These are phyloP conservation scores for Urochloa ruziziensis DNA, from an alignment of 176 grass and related monocot genomes.

Conservation along the genomic window DNA sequence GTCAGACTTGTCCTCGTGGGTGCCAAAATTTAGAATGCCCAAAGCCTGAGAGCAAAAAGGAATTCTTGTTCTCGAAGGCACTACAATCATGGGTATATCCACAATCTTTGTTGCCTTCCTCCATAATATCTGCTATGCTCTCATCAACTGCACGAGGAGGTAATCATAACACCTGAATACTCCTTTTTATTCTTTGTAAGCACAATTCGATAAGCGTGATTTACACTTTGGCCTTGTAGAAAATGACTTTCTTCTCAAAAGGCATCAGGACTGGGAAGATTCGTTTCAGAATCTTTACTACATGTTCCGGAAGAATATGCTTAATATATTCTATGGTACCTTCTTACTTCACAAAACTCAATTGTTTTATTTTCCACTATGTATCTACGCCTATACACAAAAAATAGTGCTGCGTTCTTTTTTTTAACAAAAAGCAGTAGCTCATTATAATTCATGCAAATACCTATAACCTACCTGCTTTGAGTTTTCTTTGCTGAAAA, in stretches of 20 bases:
- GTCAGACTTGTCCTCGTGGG: slow-evolving; percentile 32
- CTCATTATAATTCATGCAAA: background rate
- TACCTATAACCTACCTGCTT: background rate
- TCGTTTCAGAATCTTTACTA: slow-evolving; percentile 86
- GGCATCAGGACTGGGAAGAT: slow-evolving; percentile 80
- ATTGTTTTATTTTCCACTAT: background rate
- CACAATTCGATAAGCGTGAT: background rate
- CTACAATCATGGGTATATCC: slow-evolving; percentile 91
- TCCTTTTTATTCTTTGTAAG: background rate
- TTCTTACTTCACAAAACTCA: background rate
- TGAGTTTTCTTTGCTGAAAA: background rate
- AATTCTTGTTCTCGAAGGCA: slow-evolving; percentile 60
- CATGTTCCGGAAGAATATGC: slow-evolving; percentile 81
- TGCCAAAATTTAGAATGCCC: slow-evolving; percentile 33
- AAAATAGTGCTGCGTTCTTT: background rate
- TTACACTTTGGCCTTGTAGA: slow-evolving; percentile 48
- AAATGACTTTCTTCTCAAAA: slow-evolving; percentile 63
- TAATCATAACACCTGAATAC: slow-evolving; percentile 39
- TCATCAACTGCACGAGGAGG: slow-evolving; percentile 75
- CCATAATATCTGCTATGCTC: slow-evolving; percentile 63
- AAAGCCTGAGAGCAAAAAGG: slow-evolving; percentile 30
- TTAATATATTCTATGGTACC: slow-evolving; percentile 94
- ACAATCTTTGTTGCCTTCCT: slow-evolving; percentile 59
- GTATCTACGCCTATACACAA: background rate
- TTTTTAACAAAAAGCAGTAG: background rate